phyloP scores from a whole-genome alignment of 2,329 filamentous ascomycete species.

The Diaporthe aspalathi region DNA sequence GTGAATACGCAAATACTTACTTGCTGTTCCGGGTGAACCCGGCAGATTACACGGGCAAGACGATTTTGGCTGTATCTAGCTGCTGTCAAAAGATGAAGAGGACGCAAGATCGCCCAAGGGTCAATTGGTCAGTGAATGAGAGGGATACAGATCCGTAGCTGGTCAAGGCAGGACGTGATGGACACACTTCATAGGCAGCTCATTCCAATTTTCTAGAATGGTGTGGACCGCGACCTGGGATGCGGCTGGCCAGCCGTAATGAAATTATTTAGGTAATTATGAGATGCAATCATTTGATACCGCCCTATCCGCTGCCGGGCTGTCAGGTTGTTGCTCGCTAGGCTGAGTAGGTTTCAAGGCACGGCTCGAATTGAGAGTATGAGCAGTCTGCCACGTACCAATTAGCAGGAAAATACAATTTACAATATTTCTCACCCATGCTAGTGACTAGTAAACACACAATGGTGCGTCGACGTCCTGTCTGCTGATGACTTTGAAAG shows the following conservation, averaged over 20 bases:
- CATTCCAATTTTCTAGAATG: no score
- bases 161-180: neutral
- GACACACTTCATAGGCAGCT: neutral
- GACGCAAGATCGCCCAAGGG: constrained; percentile 45
- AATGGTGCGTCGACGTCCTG: no score
- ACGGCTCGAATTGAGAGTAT: neutral
- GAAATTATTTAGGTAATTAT: no score
- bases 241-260: no score
- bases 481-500: no score
- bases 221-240: no score
- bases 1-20: constrained; percentile 49
- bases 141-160: neutral
- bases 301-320: neutral
- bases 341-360: neutral
- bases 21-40: constrained; percentile 52
- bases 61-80: constrained; percentile 54
- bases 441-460: no score
- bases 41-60: constrained; percentile 52
- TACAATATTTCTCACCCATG: no score
- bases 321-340: neutral
- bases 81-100: constrained; percentile 55
- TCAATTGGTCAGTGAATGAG: constrained; percentile 12
- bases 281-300: neutral
- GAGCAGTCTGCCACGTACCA: neutral
- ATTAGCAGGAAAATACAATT: neutral